Evolutionary conservation across 2,329 filamentous ascomycete genomes (phyloP), one percentile per base, ranked within the genome.

Genomic region (Epichloe elymi): DNA sequence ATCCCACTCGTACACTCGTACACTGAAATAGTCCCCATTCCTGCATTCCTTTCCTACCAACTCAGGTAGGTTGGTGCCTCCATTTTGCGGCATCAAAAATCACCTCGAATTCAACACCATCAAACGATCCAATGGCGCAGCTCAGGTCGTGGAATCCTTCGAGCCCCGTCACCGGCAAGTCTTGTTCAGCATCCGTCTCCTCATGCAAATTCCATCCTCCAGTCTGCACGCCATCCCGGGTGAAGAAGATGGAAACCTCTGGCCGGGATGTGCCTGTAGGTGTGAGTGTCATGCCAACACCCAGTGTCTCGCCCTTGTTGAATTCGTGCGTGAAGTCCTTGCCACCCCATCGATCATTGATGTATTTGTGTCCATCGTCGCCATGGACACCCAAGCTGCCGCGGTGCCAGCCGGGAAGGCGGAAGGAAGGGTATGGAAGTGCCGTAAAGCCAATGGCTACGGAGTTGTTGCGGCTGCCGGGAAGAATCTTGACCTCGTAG

Each of bases 361-460:
- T 74, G 63, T 85, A 93, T 63, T 78, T 77, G 59, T 83, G 76
- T 0, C 87, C 87, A 64, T 91, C 87, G 63, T 91, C 87, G 45
- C 83, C 82, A 63, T 91, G 87, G n/a, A 91, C 79, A 1, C 74
- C 87, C 14, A 90, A 61, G 55, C 80, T 84, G 17, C 78, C 86
- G 36, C 86, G 76, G 62, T 93, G 84, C 87, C 86, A 91, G 2
- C 87, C 87, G 0, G 87, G 87, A 53, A 90, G 75, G 7, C 87
- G 77, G 70, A 88, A 91, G 0, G 76, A 73, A 6, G 87, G 87
- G 61, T 89, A 91, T 7, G 87, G 87, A 46, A 84, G 77, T 1
- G 85, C 86, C 0, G 77, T 70, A 63, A 82, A 88, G 10, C 87
- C 87, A 10, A 91, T 62, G 0, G 81, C 84, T 1, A 90, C 69